Conservation (phyloP, 148 eudicot species). For the Polygonum aviculare region DNA sequence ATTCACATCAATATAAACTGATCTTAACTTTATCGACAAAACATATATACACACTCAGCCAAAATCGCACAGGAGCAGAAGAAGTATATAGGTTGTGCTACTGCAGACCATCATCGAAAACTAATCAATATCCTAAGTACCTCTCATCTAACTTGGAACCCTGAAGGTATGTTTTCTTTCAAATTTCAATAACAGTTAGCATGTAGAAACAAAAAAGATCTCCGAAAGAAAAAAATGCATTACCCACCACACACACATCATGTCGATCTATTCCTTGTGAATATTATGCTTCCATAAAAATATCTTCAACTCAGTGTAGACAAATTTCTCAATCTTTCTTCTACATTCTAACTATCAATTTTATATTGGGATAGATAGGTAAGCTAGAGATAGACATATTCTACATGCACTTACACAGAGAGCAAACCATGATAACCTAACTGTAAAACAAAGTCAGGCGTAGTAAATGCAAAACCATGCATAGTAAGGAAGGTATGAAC, state of each 20-base stretch:
- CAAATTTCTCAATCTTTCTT: background rate
- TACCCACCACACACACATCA: background rate
- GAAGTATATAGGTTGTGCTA: background rate
- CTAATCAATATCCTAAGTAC: background rate
- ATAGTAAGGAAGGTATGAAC: background rate
- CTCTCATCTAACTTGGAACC: background rate
- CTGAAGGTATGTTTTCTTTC: background rate
- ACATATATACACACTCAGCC: background rate
- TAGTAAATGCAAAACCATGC: background rate
- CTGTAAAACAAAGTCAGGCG: background rate
- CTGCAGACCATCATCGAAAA: background rate
- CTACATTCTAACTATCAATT: background rate
- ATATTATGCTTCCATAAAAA: background rate
- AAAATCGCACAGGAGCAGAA: background rate
- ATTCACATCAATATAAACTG: slow-evolving; percentile 1
- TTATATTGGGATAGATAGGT: background rate
- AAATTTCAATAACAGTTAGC: background rate
- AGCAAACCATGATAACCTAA: background rate
- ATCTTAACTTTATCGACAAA: background rate
- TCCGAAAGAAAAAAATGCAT: background rate
- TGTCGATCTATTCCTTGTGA: background rate
- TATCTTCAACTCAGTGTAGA: background rate
- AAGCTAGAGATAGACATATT: background rate
- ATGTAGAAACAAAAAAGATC: background rate
- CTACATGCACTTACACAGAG: background rate